Conservation (phyloP, 2,329 filamentous ascomycete species). For the Ophiostoma australiae region DNA sequence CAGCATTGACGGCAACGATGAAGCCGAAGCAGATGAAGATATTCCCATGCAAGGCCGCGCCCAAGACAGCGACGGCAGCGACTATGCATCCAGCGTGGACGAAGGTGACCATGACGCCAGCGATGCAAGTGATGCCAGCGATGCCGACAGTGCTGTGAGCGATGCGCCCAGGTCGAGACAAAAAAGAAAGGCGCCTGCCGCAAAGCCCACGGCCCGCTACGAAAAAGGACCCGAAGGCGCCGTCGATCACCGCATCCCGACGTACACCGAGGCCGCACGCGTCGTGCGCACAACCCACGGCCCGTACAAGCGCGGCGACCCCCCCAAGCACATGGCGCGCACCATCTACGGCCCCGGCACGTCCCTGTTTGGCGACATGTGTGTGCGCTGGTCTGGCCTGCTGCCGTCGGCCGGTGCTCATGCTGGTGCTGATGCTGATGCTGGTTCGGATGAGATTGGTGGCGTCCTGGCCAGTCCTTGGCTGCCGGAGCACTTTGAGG, state of each 20-base stretch:
- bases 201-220: background rate
- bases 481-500: slow-evolving; percentile 38
- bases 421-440: background rate
- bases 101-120: slow-evolving; percentile 29
- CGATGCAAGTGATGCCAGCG: slow-evolving; percentile 53
- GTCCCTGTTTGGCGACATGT: background rate
- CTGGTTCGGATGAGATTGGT: slow-evolving; percentile 22
- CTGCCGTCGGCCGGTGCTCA: background rate
- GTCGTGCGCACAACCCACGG: slow-evolving; percentile 7
- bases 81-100: background rate
- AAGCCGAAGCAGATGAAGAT: background rate
- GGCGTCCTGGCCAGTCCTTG: slow-evolving; percentile 38
- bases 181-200: background rate
- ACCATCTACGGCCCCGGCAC: slow-evolving; percentile 14
- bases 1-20: background rate
- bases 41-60: background rate
- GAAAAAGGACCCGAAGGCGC: too few relatives aligned
- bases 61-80: slow-evolving; percentile 2
- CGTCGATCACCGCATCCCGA: slow-evolving; percentile 7
- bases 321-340: slow-evolving; percentile 3
- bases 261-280: slow-evolving; percentile 2
- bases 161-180: background rate
- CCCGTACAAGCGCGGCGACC: slow-evolving; percentile 14
- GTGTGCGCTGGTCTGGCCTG: slow-evolving; percentile 3
- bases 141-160: slow-evolving; percentile 80